These are phyloP conservation scores for Mastigamoeba balamuthi DNA, from an alignment of 78 protist genomes.

Conservation along the genomic window DNA sequence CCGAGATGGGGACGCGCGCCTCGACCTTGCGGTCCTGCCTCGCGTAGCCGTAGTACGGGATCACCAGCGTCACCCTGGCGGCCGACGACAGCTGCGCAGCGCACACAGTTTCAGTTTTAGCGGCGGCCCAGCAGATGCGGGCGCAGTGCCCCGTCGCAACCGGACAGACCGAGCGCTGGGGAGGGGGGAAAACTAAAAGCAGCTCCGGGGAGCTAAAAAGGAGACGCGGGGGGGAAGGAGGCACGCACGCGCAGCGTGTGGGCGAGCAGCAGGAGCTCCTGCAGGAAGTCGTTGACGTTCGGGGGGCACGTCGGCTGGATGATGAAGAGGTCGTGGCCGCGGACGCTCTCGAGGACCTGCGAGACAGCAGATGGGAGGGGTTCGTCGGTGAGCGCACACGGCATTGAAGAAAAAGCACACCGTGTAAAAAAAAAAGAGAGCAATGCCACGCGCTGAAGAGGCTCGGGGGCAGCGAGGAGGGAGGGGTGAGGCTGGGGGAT, in stretches of 20 bases:
- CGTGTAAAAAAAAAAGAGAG: too few relatives aligned
- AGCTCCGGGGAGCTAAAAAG: too few relatives aligned
- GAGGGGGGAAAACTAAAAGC: too few relatives aligned
- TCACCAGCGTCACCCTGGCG: background rate
- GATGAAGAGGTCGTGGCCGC: slow-evolving; percentile 63
- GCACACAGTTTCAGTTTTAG: background rate
- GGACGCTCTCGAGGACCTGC: background rate
- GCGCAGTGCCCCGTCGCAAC: background rate
- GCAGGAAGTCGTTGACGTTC: slow-evolving; percentile 27
- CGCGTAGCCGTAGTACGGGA: slow-evolving; percentile 73
- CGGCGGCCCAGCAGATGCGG: background rate
- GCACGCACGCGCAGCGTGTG: background rate
- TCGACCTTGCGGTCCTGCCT: slow-evolving; percentile 28
- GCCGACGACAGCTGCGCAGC: background rate
- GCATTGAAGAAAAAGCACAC: background rate
- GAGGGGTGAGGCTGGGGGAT: too few relatives aligned
- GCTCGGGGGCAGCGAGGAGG: too few relatives aligned
- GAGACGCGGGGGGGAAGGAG: too few relatives aligned
- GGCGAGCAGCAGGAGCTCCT: background rate
- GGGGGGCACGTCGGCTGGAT: slow-evolving; percentile 65
- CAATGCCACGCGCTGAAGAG: too few relatives aligned
- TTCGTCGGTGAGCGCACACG: background rate
- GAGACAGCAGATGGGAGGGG: too few relatives aligned
- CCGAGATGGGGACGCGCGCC: slow-evolving; percentile 77
- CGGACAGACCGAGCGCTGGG: background rate